Conservation (phyloP, 1,284 basidiomycete species). For the Sanghuangporus sanghuang region DNA sequence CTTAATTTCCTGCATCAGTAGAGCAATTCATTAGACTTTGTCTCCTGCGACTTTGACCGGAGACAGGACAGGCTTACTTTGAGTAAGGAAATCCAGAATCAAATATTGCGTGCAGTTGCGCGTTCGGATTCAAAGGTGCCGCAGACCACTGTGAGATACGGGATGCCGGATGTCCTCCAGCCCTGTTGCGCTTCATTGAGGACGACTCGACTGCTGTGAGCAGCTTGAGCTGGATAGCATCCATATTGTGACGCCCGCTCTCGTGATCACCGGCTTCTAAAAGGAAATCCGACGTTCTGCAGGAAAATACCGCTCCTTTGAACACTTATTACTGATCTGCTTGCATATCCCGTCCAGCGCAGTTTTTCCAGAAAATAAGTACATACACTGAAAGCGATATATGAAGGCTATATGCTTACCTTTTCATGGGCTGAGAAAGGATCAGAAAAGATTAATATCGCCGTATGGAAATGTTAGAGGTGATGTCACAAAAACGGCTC, state of each 20-base stretch:
- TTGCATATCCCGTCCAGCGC: too few relatives aligned
- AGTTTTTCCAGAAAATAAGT: too few relatives aligned
- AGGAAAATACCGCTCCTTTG: too few relatives aligned
- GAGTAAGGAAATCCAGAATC: slow-evolving; percentile 11
- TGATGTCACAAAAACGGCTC: too few relatives aligned
- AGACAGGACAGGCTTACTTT: neutral
- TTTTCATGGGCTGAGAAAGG: too few relatives aligned
- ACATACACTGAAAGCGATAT: too few relatives aligned
- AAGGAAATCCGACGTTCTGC: too few relatives aligned
- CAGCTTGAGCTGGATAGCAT: neutral
- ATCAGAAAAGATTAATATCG: too few relatives aligned
- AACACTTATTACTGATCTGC: too few relatives aligned
- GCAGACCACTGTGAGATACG: neutral
- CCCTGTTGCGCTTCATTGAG: neutral
- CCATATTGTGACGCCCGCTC: neutral
- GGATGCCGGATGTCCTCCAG: neutral
- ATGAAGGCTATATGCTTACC: too few relatives aligned
- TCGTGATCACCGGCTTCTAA: neutral
- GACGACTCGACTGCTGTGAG: neutral
- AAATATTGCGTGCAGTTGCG: neutral
- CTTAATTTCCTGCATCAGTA: slow-evolving; percentile 42
- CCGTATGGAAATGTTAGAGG: too few relatives aligned
- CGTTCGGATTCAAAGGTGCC: neutral
- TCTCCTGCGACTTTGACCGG: neutral
- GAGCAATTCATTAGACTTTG: neutral